A percentile compares a stretch with the other conserved stretches of the same genome.
phyloP scores from a whole-genome alignment of 2,329 filamentous ascomycete species.

The Botryotinia convoluta region DNA sequence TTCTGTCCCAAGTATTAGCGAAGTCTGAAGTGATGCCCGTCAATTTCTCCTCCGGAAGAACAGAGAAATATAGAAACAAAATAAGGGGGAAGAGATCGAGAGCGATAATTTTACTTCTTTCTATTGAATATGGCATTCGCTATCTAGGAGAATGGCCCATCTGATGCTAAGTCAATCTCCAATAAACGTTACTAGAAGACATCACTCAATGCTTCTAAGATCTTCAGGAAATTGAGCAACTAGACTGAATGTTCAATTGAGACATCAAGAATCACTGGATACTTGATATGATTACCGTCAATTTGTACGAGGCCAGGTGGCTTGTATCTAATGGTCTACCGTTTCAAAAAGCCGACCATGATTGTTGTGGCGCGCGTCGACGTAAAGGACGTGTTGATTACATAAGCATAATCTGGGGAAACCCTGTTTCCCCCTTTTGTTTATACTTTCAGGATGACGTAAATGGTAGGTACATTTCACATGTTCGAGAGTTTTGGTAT shows the following conservation, averaged over 20 bases:
- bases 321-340: neutral
- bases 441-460: neutral
- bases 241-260: neutral
- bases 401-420: constrained; percentile 3
- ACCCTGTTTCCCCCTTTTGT: neutral
- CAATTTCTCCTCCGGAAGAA: neutral
- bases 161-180: neutral
- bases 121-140: neutral
- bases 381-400: neutral
- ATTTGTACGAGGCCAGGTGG: neutral
- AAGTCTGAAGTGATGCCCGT: neutral
- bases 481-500: neutral
- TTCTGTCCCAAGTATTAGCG: neutral
- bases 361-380: neutral
- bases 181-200: neutral
- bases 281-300: neutral
- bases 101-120: neutral
- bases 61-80: neutral
- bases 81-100: neutral
- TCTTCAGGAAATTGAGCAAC: neutral
- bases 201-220: neutral
- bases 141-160: neutral
- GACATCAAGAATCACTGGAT: neutral
- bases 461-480: neutral
- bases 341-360: neutral